Conservation (phyloP, 306 rosid species). For the Lagenaria siceraria region DNA sequence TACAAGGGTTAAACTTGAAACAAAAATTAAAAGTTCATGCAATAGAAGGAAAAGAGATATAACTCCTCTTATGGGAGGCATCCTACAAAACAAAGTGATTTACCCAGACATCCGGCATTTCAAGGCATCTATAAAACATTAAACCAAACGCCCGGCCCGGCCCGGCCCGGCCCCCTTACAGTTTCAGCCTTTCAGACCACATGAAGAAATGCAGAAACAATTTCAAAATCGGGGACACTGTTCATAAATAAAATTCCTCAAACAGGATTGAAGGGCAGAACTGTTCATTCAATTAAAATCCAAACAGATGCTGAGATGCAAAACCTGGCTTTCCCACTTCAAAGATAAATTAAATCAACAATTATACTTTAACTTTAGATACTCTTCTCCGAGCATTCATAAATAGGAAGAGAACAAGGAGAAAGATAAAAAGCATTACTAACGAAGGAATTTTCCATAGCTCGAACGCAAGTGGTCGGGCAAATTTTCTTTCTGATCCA, state of each 20-base stretch:
- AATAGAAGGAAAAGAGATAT: neutral
- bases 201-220: neutral
- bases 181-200: neutral
- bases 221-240: neutral
- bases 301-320: neutral
- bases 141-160: too few relatives aligned
- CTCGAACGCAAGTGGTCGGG: slow-evolving; percentile 13
- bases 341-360: neutral
- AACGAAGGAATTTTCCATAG: slow-evolving; percentile 33
- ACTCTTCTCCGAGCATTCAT: slow-evolving; percentile 61
- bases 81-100: too few relatives aligned
- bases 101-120: too few relatives aligned
- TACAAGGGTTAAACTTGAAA: too few relatives aligned
- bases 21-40: neutral
- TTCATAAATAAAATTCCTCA: neutral
- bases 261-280: neutral
- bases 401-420: slow-evolving; percentile 30
- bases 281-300: neutral
- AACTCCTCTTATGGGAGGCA: neutral
- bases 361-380: slow-evolving; percentile 52
- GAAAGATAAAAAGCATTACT: slow-evolving; percentile 21
- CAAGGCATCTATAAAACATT: too few relatives aligned
- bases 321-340: neutral
- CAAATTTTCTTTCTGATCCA: slow-evolving; percentile 26
- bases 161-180: neutral